A percentile compares a stretch with the other conserved stretches of the same genome.
Conservation (phyloP, 2,329 filamentous ascomycete genomes). For the Setomelanomma holmii region DNA sequence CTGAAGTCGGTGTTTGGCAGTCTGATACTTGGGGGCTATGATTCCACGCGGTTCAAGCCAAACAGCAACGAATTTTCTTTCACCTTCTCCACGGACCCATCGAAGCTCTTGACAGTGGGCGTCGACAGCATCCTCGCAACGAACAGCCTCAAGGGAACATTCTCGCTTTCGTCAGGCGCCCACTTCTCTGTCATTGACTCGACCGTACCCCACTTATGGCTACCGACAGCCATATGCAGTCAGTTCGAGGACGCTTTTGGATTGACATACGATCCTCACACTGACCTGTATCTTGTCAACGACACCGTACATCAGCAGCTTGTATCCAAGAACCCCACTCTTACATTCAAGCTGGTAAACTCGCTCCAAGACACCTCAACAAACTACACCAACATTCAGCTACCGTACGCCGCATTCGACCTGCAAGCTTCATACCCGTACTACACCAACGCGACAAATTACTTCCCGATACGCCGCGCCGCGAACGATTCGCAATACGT, state of each 20-base stretch:
- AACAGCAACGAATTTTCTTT: conserved; percentile 40
- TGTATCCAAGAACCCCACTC: conserved; percentile 35
- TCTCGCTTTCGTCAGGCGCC: conserved; percentile 36
- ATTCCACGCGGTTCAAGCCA: conserved; percentile 46
- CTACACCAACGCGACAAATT: conserved; percentile 66
- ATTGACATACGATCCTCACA: conserved; percentile 46
- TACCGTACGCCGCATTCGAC: conserved; percentile 59
- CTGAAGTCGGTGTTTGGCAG: conserved; percentile 43
- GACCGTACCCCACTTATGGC: conserved; percentile 51
- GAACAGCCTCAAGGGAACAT: conserved; percentile 43
- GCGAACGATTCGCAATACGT: conserved; percentile 62
- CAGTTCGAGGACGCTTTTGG: conserved; percentile 50
- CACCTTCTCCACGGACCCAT: conserved; percentile 41
- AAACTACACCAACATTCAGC: conserved; percentile 51
- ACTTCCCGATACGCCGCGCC: conserved; percentile 69
- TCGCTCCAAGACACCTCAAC: conserved; percentile 37
- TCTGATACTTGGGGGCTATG: conserved; percentile 53
- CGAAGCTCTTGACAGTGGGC: conserved; percentile 40
- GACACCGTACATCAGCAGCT: conserved; percentile 46
- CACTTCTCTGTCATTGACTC: conserved; percentile 51
- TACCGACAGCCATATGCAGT: conserved; percentile 49
- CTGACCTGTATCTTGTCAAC: conserved; percentile 50
- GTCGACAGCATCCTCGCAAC: conserved; percentile 43
- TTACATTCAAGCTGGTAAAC: conserved; percentile 49
- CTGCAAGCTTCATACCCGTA: conserved; percentile 57